Base-by-base conservation (phyloP, 306 rosid species). In the Biancaea sappan region DNA sequence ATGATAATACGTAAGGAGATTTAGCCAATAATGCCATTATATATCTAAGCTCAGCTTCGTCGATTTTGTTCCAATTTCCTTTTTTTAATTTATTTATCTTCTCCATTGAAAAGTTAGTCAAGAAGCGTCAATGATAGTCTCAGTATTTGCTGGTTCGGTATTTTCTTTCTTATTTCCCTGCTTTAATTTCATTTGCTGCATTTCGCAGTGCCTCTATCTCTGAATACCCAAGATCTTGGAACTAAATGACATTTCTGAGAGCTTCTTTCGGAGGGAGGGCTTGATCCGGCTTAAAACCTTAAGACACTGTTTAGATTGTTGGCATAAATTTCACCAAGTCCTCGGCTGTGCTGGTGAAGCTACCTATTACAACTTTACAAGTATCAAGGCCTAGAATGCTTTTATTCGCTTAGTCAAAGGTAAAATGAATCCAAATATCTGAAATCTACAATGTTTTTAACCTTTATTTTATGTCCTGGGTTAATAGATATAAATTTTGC, bases 191-290 rank as follows among this genome's bases (percentile, higher is more conserved):
- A 70, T 84, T 83, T 74, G 9, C 59, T 37, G 3, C 66, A 32
- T 41, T 81, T 58, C 66, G 60, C 85, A 74, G 85, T 61, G 73
- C 25, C 18, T 22, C 26, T 22, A 64, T 83, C 74, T 66, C 79
- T 44, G 61, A 61, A 46, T 72, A 66, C 68, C 41, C 79, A 61
- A 85, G 96, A 90, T 88, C 90, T 86, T 72, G 43, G 7, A 22
- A 18, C 24, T 9, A 46, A 81, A 79, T 80, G 84, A 77, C 54
- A 35, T 57, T 12, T 76, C 67, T 35, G 78, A 46, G 41, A 64
- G 40, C 34, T 52, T 85, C 76, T 70, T 65, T 31, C 61, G 31
- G 35, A 61, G 14, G 31, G 64, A n/a, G 76, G 73, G 58, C 77
- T 77, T 74, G 90, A 87, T 87, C 90, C 76, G 63, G 76, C 74